These are phyloP conservation scores for Microbotryum saponariae DNA, from an alignment of 1,284 basidiomycete genomes.

Conservation along the genomic window DNA sequence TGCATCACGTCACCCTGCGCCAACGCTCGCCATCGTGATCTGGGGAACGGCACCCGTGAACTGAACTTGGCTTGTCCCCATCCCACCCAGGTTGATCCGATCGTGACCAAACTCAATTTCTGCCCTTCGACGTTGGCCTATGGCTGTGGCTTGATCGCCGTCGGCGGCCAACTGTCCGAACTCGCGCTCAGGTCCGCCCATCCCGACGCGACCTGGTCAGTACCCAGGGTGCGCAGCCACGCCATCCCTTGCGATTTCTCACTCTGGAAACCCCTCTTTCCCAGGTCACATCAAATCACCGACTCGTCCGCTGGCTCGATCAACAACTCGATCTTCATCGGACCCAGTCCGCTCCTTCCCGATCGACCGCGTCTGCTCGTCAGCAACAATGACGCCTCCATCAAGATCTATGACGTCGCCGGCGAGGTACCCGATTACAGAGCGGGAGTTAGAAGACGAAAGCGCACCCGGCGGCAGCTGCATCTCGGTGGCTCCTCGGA, in stretches of 20 bases:
- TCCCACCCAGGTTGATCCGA: neutral
- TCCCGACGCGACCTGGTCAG: conserved; percentile 19
- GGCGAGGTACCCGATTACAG: conserved; percentile 12
- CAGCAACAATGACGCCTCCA: conserved; percentile 71
- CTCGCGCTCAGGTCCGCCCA: conserved; percentile 53
- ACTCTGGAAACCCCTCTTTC: conserved; percentile 34
- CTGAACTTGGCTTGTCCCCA: neutral
- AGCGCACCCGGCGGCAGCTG: neutral
- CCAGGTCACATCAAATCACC: conserved; percentile 27
- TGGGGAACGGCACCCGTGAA: neutral
- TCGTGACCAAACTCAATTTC: conserved; percentile 40
- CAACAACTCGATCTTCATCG: conserved; percentile 73
- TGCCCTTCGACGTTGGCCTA: conserved; percentile 51
- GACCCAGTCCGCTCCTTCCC: conserved; percentile 45
- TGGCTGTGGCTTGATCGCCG: conserved; percentile 57
- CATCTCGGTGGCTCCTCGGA: neutral
- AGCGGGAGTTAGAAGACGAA: conserved; percentile 1
- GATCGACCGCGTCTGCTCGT: conserved; percentile 62
- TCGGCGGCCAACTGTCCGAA: conserved; percentile 72
- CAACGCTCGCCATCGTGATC: no score
- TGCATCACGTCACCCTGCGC: no score
- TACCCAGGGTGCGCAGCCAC: neutral
- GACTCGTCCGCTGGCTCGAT: conserved; percentile 55
- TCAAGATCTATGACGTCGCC: conserved; percentile 66
- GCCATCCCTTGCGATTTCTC: conserved; percentile 18